phyloP scores from a whole-genome alignment of 371 early-diverging fungal genomes.

The Lichtheimia hyalospora region DNA sequence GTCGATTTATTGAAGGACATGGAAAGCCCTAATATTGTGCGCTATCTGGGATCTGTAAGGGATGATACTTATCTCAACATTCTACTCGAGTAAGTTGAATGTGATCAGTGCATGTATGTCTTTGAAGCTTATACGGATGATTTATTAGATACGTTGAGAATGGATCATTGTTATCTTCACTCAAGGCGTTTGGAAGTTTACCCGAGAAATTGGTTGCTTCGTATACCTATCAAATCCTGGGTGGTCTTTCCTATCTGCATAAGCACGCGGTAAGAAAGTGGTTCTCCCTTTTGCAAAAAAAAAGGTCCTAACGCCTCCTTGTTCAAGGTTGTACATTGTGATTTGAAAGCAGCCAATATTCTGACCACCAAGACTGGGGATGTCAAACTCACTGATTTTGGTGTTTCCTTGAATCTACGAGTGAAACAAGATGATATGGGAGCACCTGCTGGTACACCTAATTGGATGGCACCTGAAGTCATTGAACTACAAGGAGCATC shows the following conservation, averaged over 20 bases:
- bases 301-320: neutral
- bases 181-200: slow-evolving; percentile 87
- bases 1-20: slow-evolving; percentile 70
- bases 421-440: slow-evolving; percentile 61
- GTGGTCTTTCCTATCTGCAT: slow-evolving; percentile 89
- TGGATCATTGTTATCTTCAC: slow-evolving; percentile 83
- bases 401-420: slow-evolving; percentile 81
- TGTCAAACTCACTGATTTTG: slow-evolving; percentile 94
- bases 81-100: slow-evolving; percentile 69
- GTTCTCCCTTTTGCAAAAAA: neutral
- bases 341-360: slow-evolving; percentile 95
- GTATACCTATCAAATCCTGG: slow-evolving; percentile 85
- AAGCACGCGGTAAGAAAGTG: slow-evolving; percentile 52
- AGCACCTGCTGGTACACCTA: slow-evolving; percentile 86
- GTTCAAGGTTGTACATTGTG: slow-evolving; percentile 84
- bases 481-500: slow-evolving; percentile 82
- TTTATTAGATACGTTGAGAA: slow-evolving; percentile 76
- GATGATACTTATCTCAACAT: slow-evolving; percentile 73
- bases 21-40: slow-evolving; percentile 81
- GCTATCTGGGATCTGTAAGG: slow-evolving; percentile 78
- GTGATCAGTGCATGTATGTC: no score
- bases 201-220: slow-evolving; percentile 88
- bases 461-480: slow-evolving; percentile 98
- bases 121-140: neutral
- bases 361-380: slow-evolving; percentile 89